Conservation (phyloP, 495 filamentous ascomycete species). For the Penicillium subrubescens region DNA sequence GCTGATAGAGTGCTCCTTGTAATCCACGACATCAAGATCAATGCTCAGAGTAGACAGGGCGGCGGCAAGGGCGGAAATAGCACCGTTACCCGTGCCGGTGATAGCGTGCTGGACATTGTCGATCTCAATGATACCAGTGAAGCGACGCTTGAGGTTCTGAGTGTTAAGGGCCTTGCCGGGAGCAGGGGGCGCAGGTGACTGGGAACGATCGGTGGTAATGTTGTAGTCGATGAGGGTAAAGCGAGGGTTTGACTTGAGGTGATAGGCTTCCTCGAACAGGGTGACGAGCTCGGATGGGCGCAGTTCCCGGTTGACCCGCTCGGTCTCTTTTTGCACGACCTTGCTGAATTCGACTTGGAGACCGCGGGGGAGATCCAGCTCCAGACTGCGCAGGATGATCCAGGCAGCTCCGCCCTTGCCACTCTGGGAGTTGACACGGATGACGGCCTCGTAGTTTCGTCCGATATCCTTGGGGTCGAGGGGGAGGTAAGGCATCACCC, state of each 20-base stretch:
- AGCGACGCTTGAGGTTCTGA: conserved; percentile 76
- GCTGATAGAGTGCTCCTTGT: conserved; percentile 89
- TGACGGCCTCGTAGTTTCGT: conserved; percentile 94
- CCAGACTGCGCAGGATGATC: conserved; percentile 84
- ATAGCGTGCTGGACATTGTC: conserved; percentile 79
- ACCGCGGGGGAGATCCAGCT: conserved; percentile 91
- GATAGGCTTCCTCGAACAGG: conserved; percentile 87
- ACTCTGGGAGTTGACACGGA: conserved; percentile 94
- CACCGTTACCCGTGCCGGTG: conserved; percentile 81
- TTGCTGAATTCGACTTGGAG: conserved; percentile 90
- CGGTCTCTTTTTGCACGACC: conserved; percentile 79
- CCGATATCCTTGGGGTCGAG: conserved; percentile 93
- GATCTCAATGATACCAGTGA: conserved; percentile 84
- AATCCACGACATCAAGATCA: conserved; percentile 88
- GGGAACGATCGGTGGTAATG: conserved; percentile 82
- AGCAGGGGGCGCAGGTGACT: conserved; percentile 69
- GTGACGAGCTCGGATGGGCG: conserved; percentile 77
- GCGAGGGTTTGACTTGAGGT: conserved; percentile 75
- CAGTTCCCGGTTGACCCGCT: conserved; percentile 77
- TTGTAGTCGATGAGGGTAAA: conserved; percentile 92
- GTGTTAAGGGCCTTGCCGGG: conserved; percentile 71
- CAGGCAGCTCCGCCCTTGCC: conserved; percentile 96
- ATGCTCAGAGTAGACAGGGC: conserved; percentile 81
- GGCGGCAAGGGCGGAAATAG: conserved; percentile 83
- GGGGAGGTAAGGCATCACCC: conserved; percentile 87